Evolutionary conservation across 208 protist species (phyloP).

Genomic region (Leishmania turanica): DNA sequence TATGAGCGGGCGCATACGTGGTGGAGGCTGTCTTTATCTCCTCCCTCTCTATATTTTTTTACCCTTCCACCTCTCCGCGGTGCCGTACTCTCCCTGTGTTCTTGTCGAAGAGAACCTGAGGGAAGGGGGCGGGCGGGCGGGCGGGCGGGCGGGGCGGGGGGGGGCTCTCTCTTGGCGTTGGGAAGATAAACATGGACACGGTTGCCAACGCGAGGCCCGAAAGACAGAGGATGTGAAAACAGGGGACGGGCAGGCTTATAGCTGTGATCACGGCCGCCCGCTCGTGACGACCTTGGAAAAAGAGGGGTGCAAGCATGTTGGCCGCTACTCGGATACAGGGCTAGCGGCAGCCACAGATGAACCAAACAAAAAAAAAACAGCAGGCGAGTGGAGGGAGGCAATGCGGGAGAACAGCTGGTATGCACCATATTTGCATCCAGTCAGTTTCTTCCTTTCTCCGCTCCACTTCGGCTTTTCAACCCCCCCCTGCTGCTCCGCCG

Average conservation of each 20-base stretch:
- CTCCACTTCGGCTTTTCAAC: not conserved
- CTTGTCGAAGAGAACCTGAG: not conserved
- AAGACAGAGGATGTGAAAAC: not conserved
- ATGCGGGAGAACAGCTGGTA: not conserved
- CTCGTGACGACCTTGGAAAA: not conserved
- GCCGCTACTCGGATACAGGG: not conserved
- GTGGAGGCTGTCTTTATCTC: not conserved
- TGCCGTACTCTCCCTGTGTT: not conserved
- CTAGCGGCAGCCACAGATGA: not conserved
- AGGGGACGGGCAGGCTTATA: not conserved
- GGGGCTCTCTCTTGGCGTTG: not conserved
- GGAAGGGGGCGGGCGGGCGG: not conserved
- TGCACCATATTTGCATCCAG: not conserved
- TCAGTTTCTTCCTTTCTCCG: not conserved
- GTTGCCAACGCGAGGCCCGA: not conserved
- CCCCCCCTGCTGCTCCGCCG: not conserved
- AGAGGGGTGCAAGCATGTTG: not conserved
- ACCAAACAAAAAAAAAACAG: not conserved
- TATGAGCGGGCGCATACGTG: not conserved
- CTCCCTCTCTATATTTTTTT: not conserved
- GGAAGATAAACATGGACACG: not conserved
- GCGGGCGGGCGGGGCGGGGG: too few species aligned
- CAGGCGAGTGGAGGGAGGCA: not conserved
- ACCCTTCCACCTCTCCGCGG: not conserved
- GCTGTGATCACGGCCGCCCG: not conserved